Conservation (phyloP, 2,329 filamentous ascomycete species). For the Ophiosphaerella herpotricha region DNA sequence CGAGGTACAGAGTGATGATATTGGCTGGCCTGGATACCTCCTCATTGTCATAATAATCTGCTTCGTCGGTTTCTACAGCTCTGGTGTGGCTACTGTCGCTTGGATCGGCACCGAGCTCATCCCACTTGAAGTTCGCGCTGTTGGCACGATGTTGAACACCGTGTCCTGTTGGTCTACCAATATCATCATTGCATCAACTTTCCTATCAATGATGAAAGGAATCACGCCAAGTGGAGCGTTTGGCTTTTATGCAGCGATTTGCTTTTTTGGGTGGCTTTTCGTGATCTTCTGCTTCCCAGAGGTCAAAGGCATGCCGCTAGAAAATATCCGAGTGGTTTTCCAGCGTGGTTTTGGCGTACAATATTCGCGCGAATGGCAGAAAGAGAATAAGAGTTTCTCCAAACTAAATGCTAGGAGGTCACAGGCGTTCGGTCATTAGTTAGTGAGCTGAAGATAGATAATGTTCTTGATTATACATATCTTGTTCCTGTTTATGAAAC, state of each 20-base stretch:
- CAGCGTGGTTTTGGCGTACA: constrained; percentile 42
- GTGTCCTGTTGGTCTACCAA: constrained; percentile 41
- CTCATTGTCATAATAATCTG: constrained; percentile 45
- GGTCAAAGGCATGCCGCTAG: constrained; percentile 42
- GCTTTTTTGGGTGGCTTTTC: constrained; percentile 43
- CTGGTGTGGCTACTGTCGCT: constrained; percentile 40
- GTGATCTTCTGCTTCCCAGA: constrained; percentile 46
- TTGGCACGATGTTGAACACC: constrained; percentile 45
- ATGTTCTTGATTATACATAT: no score
- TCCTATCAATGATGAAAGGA: constrained; percentile 48
- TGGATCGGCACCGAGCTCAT: constrained; percentile 47
- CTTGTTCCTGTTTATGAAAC: no score
- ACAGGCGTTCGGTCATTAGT: constrained; percentile 28
- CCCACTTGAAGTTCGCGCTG: constrained; percentile 44
- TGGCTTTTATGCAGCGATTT: constrained; percentile 46
- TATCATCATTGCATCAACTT: constrained; percentile 44
- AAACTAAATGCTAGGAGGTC: constrained; percentile 29
- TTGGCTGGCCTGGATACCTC: constrained; percentile 42
- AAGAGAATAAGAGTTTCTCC: constrained; percentile 43
- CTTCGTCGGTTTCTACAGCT: constrained; percentile 21
- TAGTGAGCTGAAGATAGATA: no score
- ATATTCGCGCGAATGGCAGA: constrained; percentile 43
- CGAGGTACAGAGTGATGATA: constrained; percentile 31
- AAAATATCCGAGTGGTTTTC: constrained; percentile 44
- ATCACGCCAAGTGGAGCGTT: constrained; percentile 46